phyloP scores from a whole-genome alignment of 2,329 filamentous ascomycete species.

The Aspergillus viridinutans region DNA sequence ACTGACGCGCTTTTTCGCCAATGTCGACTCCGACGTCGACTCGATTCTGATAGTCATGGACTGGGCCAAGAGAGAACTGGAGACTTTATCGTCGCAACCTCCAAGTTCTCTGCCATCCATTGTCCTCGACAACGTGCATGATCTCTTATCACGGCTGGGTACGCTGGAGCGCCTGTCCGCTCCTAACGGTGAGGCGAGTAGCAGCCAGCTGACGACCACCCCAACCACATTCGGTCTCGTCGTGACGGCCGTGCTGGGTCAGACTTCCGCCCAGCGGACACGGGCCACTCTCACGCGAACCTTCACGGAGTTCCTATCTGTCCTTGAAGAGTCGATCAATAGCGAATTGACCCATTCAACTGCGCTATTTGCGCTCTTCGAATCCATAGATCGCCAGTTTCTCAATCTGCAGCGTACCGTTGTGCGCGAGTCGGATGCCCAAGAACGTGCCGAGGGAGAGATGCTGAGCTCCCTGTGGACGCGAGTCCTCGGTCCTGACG shows the following conservation, averaged over 20 bases:
- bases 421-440: conserved; percentile 73
- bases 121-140: conserved; percentile 82
- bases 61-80: conserved; percentile 84
- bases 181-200: conserved; percentile 22
- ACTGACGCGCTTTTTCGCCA: conserved; percentile 86
- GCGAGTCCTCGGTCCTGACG: conserved; percentile 72
- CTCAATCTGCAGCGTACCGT: conserved; percentile 81
- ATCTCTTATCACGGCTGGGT: conserved; percentile 59
- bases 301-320: conserved; percentile 79
- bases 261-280: conserved; percentile 75
- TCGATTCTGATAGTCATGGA: conserved; percentile 93
- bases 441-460: conserved; percentile 76
- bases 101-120: conserved; percentile 60
- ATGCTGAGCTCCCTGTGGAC: conserved; percentile 83
- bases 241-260: conserved; percentile 70
- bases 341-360: conserved; percentile 77
- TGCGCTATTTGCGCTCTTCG: conserved; percentile 81
- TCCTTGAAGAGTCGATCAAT: conserved; percentile 84
- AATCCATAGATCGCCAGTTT: conserved; percentile 85
- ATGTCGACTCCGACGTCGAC: conserved; percentile 90
- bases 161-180: conserved; percentile 36
- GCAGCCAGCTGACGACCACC: conserved; percentile 25
- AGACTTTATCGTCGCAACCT: conserved; percentile 60
- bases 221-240: conserved; percentile 67
- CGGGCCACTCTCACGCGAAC: conserved; percentile 77